Evolutionary conservation across 305 asterid genomes (phyloP), one percentile per base, ranked within the genome.

Genomic region (Fraxinus baroniana): DNA sequence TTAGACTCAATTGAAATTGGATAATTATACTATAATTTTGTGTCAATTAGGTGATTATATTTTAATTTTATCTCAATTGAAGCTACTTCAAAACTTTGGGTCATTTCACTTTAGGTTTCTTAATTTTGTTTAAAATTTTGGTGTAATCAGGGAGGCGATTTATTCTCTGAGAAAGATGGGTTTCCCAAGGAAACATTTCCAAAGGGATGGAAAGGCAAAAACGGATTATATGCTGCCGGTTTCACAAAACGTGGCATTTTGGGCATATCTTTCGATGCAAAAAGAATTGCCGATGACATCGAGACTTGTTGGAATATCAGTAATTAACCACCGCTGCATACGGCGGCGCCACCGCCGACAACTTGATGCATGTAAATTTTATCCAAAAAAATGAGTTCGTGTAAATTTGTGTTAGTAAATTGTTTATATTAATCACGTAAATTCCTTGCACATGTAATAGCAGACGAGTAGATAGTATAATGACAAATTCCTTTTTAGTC

Each of bases 191-290:
- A 81, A 71, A 52, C 82, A 80, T 87, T 87, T 28, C 87, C 90
- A 3, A 81, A 66, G 4, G 88, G 87, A 41, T 87, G 90, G 90
- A 87, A 82, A 84, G 90, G 87, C 4, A 41, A 74, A 0, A 52
- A 82, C 74, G 89, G 90, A 22, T 36, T 87, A 35, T 87, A 85
- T 62, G 90, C 87, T 3, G 90, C 76, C 8, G 90, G 90, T 10
- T 87, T 87, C 33, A 79, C 83, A 1, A 82, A 80, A 44, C 87
- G 88, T 7, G 90, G 90, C 20, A 76, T 87, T 9, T 84, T 81
- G 39, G 90, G 90, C 13, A 26, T 87, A 32, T 85, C 87, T 6
- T 20, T 86, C 37, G 88, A 85, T 17, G 90, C 90, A 15, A 66
- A 33, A 76, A 78, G 74, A 28, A 82, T 86, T 8, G 86, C 90